A percentile compares a stretch with the other conserved stretches of the same genome.
These are phyloP conservation scores for Neobulgaria alba DNA, from an alignment of 2,329 filamentous ascomycete species.

Conservation along the genomic window DNA sequence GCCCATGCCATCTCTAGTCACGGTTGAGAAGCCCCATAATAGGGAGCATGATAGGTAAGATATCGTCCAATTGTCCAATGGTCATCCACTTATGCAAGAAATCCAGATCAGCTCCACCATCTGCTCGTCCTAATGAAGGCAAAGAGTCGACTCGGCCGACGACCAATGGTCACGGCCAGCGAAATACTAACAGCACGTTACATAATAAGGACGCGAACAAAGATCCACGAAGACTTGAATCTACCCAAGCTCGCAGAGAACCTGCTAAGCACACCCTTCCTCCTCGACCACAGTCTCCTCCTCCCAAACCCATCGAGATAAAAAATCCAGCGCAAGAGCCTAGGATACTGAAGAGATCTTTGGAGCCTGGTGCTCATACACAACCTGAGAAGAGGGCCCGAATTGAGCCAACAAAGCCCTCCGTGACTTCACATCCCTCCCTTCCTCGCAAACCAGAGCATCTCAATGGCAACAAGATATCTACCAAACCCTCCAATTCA, in stretches of 20 bases:
- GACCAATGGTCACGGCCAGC: slow-evolving; percentile 15
- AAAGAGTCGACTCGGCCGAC: slow-evolving; percentile 9
- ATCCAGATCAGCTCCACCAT: slow-evolving; percentile 9
- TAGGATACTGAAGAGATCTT: slow-evolving; percentile 21
- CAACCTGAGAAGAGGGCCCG: background rate
- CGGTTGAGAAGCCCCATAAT: slow-evolving; percentile 4
- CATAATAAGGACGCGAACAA: slow-evolving; percentile 6
- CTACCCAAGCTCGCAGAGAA: slow-evolving; percentile 5
- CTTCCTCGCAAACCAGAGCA: slow-evolving; percentile 14
- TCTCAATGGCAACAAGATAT: slow-evolving; percentile 11
- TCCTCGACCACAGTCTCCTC: slow-evolving; percentile 23
- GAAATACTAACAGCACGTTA: slow-evolving; percentile 2
- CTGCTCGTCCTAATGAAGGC: slow-evolving; percentile 6
- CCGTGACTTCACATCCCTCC: slow-evolving; percentile 10
- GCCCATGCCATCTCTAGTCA: background rate
- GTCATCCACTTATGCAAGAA: slow-evolving; percentile 7
- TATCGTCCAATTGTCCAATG: background rate
- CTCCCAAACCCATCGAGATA: slow-evolving; percentile 9
- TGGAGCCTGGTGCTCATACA: slow-evolving; percentile 14
- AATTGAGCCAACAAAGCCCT: slow-evolving; percentile 13
- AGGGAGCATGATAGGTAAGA: slow-evolving; percentile 7
- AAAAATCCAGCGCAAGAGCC: slow-evolving; percentile 6
- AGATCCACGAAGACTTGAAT: background rate
- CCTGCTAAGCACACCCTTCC: slow-evolving; percentile 21
- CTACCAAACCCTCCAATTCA: slow-evolving; percentile 12